A percentile compares a stretch with the other conserved stretches of the same genome.
These are phyloP conservation scores for Panaeolus papilionaceus DNA, from an alignment of 768 basidiomycete genomes.

Conservation along the genomic window DNA sequence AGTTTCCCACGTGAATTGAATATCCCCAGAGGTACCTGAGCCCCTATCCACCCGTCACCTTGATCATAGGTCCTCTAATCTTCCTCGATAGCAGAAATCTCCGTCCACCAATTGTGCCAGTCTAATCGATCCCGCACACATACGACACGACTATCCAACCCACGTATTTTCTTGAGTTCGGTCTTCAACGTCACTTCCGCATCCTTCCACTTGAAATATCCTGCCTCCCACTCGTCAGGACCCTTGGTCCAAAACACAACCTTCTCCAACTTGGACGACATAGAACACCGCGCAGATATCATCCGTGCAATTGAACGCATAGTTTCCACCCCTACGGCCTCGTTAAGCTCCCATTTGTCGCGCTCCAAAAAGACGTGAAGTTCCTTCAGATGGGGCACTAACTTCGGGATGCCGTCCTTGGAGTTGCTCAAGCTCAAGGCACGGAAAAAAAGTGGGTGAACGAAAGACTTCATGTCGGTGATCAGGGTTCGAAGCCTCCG, in stretches of 20 bases:
- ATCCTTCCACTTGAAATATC: neutral
- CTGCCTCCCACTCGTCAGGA: neutral
- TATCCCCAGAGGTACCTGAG: too few species aligned
- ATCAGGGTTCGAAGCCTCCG: neutral
- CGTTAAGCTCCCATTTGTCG: neutral
- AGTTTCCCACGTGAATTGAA: too few species aligned
- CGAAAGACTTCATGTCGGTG: neutral
- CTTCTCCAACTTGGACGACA: neutral
- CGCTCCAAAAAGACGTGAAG: conserved; percentile 1
- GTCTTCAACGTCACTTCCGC: neutral
- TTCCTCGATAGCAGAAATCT: neutral
- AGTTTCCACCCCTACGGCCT: neutral
- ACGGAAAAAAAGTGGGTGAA: neutral
- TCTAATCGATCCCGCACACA: neutral
- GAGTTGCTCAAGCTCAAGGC: neutral
- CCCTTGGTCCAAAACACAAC: neutral
- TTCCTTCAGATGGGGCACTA: neutral
- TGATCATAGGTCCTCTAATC: neutral
- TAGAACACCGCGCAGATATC: neutral
- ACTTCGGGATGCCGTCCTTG: neutral
- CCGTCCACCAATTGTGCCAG: neutral
- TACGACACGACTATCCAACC: neutral
- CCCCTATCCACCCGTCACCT: too few species aligned
- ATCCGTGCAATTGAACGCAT: neutral
- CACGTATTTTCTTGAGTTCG: neutral